Evolutionary conservation across 2,329 filamentous ascomycete species (phyloP), one percentile per base, ranked within the genome.

Genomic region (Xylaria sp.): DNA sequence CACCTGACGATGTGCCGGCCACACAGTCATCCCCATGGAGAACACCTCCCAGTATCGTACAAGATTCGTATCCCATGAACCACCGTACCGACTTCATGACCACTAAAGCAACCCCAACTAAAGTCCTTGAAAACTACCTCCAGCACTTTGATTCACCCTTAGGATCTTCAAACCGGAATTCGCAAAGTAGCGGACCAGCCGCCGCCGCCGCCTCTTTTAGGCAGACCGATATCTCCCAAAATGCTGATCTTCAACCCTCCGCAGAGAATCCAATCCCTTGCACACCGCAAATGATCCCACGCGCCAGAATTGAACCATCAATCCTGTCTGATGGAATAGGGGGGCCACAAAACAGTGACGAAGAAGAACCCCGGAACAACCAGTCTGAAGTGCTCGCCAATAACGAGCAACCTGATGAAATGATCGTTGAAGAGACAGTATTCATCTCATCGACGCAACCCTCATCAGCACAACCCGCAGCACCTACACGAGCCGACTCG

Each of bases 21-120:
- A 69, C 71, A 2, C 72, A 73, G 44, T 62, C 65, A 34, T 76
- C 23, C 4, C 23, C 78, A 54, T 80, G 76, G 75, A 68, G 69
- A 50, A 70, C 75, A 11, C 79, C 78, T 1, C 76, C 79, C 0
- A 84, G 80, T 59, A 74, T 80, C 34, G 75, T 86, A 18, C 76
- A 75, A 8, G 83, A 87, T 66, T 87, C 83, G 0, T 79, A 83
- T 63, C 79, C 76, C 0, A 69, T 74, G 6, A 73, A 75, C 56
- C 63, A 72, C 23, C 23, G 23, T 67, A 54, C 71, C 10, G 61
- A 65, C 0, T 61, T 75, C 0, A 52, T 67, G 1, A 67, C 67
- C 11, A 74, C 75, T 23, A 75, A 73, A 16, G 81, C 83, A 0
- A 81, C 83, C 0, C 83, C 83, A 0, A 80, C 78, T 1, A 75